Conservation (phyloP, 768 basidiomycete species). For the Russula abietina region DNA sequence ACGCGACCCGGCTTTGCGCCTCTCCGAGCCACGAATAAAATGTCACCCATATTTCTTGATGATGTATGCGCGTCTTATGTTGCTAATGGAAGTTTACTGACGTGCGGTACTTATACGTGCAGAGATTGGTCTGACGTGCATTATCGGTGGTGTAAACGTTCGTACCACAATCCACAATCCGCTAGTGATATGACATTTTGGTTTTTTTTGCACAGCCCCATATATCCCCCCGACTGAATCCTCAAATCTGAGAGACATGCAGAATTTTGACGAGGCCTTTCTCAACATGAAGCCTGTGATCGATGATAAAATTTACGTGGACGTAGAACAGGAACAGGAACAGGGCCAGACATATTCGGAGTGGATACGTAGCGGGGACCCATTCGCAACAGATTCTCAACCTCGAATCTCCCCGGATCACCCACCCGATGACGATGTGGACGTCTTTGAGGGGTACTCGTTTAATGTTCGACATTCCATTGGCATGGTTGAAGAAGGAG, state of each 20-base stretch:
- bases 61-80: slow-evolving; percentile 39
- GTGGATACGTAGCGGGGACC: slow-evolving; percentile 66
- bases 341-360: slow-evolving; percentile 60
- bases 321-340: slow-evolving; percentile 66
- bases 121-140: slow-evolving; percentile 94
- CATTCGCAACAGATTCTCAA: slow-evolving; percentile 68
- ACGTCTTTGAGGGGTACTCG: slow-evolving; percentile 90
- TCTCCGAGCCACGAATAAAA: slow-evolving; percentile 91
- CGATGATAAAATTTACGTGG: slow-evolving; percentile 62
- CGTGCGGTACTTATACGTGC: slow-evolving; percentile 24
- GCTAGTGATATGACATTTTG: slow-evolving; percentile 11
- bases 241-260: slow-evolving; percentile 87
- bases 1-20: slow-evolving; percentile 83
- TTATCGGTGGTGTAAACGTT: slow-evolving; percentile 88
- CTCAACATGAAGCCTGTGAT: slow-evolving; percentile 91
- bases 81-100: slow-evolving; percentile 38
- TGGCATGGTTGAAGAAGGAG: slow-evolving; percentile 53
- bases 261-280: slow-evolving; percentile 97
- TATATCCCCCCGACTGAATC: slow-evolving; percentile 91
- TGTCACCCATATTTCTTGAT: slow-evolving; percentile 91
- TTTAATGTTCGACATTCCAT: slow-evolving; percentile 83
- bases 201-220: slow-evolving; percentile 50
- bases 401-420: slow-evolving; percentile 68
- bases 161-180: slow-evolving; percentile 35
- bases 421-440: slow-evolving; percentile 48